Base-by-base conservation (phyloP, 208 protist genomes). In the Crithidia thermophila region DNA sequence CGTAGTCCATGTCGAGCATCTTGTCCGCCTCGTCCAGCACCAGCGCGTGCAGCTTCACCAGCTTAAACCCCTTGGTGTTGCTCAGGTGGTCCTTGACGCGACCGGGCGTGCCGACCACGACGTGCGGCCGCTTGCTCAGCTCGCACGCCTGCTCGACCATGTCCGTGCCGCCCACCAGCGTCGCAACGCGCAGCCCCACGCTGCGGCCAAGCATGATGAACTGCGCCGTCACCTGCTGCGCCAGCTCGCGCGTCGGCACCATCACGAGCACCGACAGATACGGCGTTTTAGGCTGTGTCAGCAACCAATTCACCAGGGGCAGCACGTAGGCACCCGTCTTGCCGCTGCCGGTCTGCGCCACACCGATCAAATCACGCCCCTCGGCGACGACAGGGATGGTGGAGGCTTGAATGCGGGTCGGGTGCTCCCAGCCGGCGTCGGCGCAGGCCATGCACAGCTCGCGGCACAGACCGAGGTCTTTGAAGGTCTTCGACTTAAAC, bases 311-410 rank as follows among this genome's bases (percentile, higher is more conserved):
- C 18, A 99, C 87, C n/a, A 99, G 94, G 8, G 99, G 99, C 43
- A 99, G 85, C 11, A 95, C 97, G 74, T 99, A 99, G 2, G 99
- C 96, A 27, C 93, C 98, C 3, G 99, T 99, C 78, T 99, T 99
- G 57, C 99, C 99, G 46, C 94, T 99, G 27, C 99, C 98, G 16
- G 99, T 99, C 79, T 99, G 95, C 21, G 98, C 98, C 21, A 99
- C 83, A 37, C 98, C 99, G 63, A 99, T 99, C n/a, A 98, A 51
- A 46, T 98, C 93, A 16, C 87, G 79, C 8, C 91, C 97, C 66
- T 95, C 77, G 0, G 98, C 60, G 0, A 97, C 90, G 16, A 94
- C 76, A 30, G 98, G 98, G 46, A 99, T 98, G 23, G 94, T 80
- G 49, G 98, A 80, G 25, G 81, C 79, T 78, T 99, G 98, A 67